A percentile compares a stretch with the other conserved stretches of the same genome.
phyloP scores from a whole-genome alignment of 1,284 basidiomycete genomes.

The Tilletia setariae region DNA sequence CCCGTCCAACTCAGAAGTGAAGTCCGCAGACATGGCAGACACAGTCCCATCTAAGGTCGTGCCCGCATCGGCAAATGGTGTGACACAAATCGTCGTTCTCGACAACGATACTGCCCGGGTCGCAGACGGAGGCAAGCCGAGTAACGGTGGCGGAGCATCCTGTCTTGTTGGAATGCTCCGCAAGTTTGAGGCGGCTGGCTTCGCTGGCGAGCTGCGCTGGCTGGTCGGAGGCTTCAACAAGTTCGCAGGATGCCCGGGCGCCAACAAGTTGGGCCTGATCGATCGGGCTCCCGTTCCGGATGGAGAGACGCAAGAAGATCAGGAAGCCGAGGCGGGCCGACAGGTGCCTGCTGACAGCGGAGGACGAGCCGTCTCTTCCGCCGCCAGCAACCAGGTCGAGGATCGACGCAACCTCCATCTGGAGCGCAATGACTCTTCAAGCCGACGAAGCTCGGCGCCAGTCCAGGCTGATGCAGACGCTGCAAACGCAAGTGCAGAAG shows the following conservation, averaged over 20 bases:
- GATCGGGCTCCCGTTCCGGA: neutral
- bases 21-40: neutral
- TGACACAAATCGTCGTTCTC: constrained; percentile 47
- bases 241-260: constrained; percentile 17
- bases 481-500: constrained; percentile 22
- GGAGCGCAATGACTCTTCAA: no score
- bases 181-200: constrained; percentile 50
- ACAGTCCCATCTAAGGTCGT: neutral
- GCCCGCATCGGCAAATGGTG: constrained; percentile 17
- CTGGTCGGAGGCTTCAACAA: constrained; percentile 48
- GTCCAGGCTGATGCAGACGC: constrained; percentile 14
- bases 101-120: constrained; percentile 42
- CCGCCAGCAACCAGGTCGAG: no score
- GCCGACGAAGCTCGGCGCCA: no score
- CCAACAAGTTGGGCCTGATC: neutral
- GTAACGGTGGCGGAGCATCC: constrained; percentile 46
- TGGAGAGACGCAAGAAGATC: neutral
- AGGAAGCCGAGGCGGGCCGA: neutral
- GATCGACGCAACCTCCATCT: no score
- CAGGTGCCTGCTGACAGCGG: no score
- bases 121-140: constrained; percentile 40
- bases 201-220: constrained; percentile 47
- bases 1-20: neutral
- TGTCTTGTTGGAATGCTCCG: constrained; percentile 49
- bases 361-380: no score